These are phyloP conservation scores for Hippophae gyantsensis DNA, from an alignment of 306 rosid species.

Conservation along the genomic window DNA sequence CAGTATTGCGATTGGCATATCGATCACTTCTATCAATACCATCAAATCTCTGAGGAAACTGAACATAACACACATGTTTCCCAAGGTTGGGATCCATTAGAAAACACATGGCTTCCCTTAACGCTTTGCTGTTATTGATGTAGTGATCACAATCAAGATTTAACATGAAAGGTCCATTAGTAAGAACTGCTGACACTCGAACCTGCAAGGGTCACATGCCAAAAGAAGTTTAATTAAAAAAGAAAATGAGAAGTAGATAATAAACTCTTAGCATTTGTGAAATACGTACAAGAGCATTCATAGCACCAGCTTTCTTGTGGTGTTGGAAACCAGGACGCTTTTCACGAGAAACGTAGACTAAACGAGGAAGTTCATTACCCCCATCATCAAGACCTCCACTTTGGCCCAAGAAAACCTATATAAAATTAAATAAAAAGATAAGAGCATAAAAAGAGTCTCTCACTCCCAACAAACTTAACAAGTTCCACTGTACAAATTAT, in stretches of 20 bases:
- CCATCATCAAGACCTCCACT: slow-evolving; percentile 93
- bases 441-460: not conserved
- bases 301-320: slow-evolving; percentile 99
- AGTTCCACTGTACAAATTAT: not conserved
- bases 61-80: slow-evolving; percentile 83
- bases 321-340: slow-evolving; percentile 99
- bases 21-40: slow-evolving; percentile 90
- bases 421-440: slow-evolving; percentile 9
- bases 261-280: not conserved
- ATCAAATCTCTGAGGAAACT: slow-evolving; percentile 96
- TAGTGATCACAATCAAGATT: slow-evolving; percentile 99
- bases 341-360: slow-evolving; percentile 98
- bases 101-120: slow-evolving; percentile 97
- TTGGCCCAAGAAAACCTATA: slow-evolving; percentile 95
- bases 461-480: not conserved
- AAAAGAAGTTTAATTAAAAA: slow-evolving; percentile 1
- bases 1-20: slow-evolving; percentile 93
- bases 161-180: slow-evolving; percentile 91
- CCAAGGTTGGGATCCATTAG: slow-evolving; percentile 98
- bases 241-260: not conserved
- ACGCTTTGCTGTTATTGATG: slow-evolving; percentile 93
- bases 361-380: slow-evolving; percentile 87
- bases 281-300: slow-evolving; percentile 89
- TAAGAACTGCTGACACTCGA: slow-evolving; percentile 96
- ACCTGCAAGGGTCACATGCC: slow-evolving; percentile 41